phyloP scores from a whole-genome alignment of 2,329 filamentous ascomycete genomes.

The Penicillium sp. region DNA sequence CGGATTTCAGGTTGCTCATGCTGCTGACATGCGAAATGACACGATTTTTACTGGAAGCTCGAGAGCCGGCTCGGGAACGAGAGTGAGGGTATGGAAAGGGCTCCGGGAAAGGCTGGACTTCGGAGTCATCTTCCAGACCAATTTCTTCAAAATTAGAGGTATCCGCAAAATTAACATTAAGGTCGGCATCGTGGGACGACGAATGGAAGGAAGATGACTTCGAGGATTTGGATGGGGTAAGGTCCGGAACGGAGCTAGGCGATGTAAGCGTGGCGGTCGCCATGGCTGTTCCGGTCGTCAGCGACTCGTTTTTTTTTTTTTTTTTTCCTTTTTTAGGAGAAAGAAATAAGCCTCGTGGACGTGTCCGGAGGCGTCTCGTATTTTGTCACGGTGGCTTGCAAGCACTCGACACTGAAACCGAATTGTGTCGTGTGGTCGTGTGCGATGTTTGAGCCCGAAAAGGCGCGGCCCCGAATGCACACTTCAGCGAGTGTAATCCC shows the following conservation, averaged over 20 bases:
- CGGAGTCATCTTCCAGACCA: slow-evolving; percentile 67
- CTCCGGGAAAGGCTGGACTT: slow-evolving; percentile 1
- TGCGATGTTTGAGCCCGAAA: not conserved
- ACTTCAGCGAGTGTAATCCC: not conserved
- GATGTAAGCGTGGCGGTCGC: slow-evolving; percentile 16
- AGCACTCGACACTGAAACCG: not conserved
- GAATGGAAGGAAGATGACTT: slow-evolving; percentile 88
- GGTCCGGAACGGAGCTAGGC: slow-evolving; percentile 69
- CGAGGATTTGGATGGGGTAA: slow-evolving; percentile 81
- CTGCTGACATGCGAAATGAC: slow-evolving; percentile 1
- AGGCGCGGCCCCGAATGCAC: not conserved
- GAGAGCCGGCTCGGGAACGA: slow-evolving; percentile 14
- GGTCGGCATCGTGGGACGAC: slow-evolving; percentile 69
- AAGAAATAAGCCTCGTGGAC: not conserved
- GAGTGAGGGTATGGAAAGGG: slow-evolving; percentile 9
- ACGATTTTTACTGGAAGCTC: slow-evolving; percentile 10
- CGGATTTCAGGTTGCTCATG: not conserved
- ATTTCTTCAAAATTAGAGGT: slow-evolving; percentile 90
- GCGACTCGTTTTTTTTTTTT: not conserved
- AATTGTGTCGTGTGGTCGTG: not conserved
- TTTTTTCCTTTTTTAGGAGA: not conserved
- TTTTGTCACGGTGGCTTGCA: not conserved
- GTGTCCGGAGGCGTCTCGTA: not conserved
- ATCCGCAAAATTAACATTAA: slow-evolving; percentile 64
- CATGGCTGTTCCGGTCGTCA: not conserved